phyloP scores from a whole-genome alignment of 352 stramenopile genomes.

The Phytopythium kandeliae region DNA sequence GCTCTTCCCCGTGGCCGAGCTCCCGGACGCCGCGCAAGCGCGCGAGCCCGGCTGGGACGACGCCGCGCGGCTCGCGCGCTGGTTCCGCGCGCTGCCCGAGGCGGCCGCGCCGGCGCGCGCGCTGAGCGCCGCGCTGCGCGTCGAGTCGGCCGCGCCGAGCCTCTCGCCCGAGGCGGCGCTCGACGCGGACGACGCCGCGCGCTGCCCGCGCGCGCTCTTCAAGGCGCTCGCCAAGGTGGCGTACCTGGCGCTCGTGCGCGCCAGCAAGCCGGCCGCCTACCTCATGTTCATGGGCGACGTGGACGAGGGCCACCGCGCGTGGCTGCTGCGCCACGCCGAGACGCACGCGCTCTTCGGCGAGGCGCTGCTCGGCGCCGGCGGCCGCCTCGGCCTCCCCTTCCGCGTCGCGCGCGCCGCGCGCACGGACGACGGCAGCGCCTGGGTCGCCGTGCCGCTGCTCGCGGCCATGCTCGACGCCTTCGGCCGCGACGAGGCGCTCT shows the following conservation, averaged over 20 bases:
- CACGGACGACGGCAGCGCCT: conserved; percentile 39
- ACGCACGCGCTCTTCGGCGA: conserved; percentile 25
- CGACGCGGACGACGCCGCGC: conserved; percentile 18
- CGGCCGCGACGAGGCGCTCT: conserved; percentile 13
- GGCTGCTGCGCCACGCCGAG: conserved; percentile 25
- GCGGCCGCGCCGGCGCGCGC: conserved; percentile 20
- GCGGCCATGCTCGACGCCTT: conserved; percentile 22
- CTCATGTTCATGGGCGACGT: conserved; percentile 46
- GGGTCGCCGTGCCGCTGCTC: conserved; percentile 28
- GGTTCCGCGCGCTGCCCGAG: conserved; percentile 27
- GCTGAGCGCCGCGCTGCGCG: conserved; percentile 15
- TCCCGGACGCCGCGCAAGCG: not conserved
- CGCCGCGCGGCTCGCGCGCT: conserved; percentile 19
- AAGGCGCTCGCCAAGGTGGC: conserved; percentile 34
- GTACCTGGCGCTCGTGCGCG: conserved; percentile 28
- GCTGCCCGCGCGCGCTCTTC: conserved; percentile 39
- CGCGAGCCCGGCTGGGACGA: conserved; percentile 25
- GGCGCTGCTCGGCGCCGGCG: conserved; percentile 21
- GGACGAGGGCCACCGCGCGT: conserved; percentile 21
- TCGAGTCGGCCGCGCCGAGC: conserved; percentile 9
- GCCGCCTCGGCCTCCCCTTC: conserved; percentile 25
- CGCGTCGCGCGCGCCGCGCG: conserved; percentile 24
- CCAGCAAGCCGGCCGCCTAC: conserved; percentile 29
- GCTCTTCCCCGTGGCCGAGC: conserved; percentile 21
- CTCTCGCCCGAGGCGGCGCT: too few species aligned